Percentiles rank a stretch among this genome's conserved stretches.
phyloP scores from a whole-genome alignment of 108 stramenopile species.

The Cyclotella sp. region DNA sequence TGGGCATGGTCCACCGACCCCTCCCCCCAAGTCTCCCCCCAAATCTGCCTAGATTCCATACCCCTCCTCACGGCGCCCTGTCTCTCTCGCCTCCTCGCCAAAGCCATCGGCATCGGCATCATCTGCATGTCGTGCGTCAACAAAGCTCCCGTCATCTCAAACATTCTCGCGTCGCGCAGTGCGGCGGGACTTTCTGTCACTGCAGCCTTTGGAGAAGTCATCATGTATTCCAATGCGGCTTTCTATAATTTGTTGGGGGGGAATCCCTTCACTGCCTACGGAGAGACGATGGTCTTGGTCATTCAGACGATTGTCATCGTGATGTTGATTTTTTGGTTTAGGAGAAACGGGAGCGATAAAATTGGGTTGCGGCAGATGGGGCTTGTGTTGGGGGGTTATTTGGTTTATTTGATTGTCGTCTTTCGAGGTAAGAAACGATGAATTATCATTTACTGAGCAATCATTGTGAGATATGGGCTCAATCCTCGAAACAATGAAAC shows the following conservation, averaged over 20 bases:
- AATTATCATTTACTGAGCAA: too few relatives aligned
- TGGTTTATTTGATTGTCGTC: slow-evolving; percentile 46
- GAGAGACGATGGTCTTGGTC: slow-evolving; percentile 74
- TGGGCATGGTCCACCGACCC: slow-evolving; percentile 73
- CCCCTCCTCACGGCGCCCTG: slow-evolving; percentile 64
- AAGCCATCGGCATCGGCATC: slow-evolving; percentile 75
- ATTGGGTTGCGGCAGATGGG: slow-evolving; percentile 39
- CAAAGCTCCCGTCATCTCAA: slow-evolving; percentile 76
- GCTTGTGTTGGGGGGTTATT: slow-evolving; percentile 39
- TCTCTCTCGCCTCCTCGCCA: slow-evolving; percentile 64
- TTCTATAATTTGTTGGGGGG: slow-evolving; percentile 70
- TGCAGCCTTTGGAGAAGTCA: slow-evolving; percentile 66
- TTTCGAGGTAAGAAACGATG: background rate
- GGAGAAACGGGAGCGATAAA: slow-evolving; percentile 12
- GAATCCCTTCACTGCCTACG: slow-evolving; percentile 84
- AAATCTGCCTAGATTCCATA: slow-evolving; percentile 51
- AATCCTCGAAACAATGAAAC: too few relatives aligned
- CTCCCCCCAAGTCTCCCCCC: slow-evolving; percentile 48
- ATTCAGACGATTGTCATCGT: slow-evolving; percentile 65
- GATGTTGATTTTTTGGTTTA: slow-evolving; percentile 62
- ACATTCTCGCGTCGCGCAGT: slow-evolving; percentile 61
- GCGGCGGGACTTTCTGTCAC: slow-evolving; percentile 64
- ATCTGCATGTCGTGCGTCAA: slow-evolving; percentile 73
- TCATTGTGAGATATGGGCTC: too few relatives aligned
- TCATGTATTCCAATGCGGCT: slow-evolving; percentile 73